Evolutionary conservation across 2,329 filamentous ascomycete genomes (phyloP).

Genomic region (Monilinia fructigena): DNA sequence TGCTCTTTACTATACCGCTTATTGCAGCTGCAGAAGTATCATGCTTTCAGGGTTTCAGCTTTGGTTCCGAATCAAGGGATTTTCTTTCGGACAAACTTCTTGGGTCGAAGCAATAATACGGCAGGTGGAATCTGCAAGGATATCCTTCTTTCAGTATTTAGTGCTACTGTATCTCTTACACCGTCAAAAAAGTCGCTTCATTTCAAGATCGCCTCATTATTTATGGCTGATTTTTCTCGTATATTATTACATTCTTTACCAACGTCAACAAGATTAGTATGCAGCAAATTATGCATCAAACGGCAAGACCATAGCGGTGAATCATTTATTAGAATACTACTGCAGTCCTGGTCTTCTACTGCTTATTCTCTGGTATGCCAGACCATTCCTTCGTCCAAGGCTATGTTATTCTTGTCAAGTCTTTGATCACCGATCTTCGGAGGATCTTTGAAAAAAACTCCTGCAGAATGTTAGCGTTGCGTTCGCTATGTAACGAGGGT

Average conservation of each 20-base stretch:
- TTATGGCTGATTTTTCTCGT: background rate
- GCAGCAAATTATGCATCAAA: background rate
- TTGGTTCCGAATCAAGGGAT: background rate
- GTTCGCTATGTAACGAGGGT: too few relatives aligned
- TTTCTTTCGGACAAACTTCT: background rate
- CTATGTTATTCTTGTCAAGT: background rate
- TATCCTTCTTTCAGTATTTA: background rate
- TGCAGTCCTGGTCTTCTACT: background rate
- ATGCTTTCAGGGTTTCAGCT: background rate
- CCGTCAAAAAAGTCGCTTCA: too few relatives aligned
- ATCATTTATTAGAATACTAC: background rate
- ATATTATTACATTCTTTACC: background rate
- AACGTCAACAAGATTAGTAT: background rate
- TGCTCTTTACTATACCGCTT: background rate
- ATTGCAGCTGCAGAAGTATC: background rate
- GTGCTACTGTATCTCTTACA: background rate
- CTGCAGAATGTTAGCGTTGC: background rate
- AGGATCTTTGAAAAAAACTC: background rate
- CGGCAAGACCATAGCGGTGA: background rate
- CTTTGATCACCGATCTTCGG: too few relatives aligned
- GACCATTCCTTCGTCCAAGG: background rate
- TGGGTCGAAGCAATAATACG: background rate
- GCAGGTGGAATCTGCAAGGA: background rate
- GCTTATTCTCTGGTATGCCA: background rate
- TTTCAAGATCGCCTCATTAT: background rate